Conservation (phyloP, 1,284 basidiomycete genomes). For the Papiliotrema fonsecae region DNA sequence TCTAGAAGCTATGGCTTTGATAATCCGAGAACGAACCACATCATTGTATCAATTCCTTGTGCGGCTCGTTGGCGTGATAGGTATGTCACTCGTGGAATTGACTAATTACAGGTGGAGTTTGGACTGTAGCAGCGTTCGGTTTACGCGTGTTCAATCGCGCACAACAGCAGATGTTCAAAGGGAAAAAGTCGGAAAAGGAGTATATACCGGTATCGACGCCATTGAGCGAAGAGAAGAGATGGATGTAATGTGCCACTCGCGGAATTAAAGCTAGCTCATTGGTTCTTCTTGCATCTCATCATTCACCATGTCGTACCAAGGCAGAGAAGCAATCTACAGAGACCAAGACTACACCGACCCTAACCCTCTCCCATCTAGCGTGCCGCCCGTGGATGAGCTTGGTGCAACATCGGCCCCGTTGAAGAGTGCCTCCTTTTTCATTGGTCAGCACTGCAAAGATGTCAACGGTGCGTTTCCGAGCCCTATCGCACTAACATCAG, state of each 20-base stretch:
- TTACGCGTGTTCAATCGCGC: slow-evolving; percentile 45
- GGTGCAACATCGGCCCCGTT: slow-evolving; percentile 89
- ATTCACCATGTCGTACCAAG: slow-evolving; percentile 26
- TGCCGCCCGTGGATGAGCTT: slow-evolving; percentile 85
- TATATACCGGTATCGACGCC: slow-evolving; percentile 3
- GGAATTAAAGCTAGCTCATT: not conserved
- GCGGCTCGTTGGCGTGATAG: slow-evolving; percentile 52
- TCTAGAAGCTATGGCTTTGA: slow-evolving; percentile 81
- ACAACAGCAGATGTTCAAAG: slow-evolving; percentile 40
- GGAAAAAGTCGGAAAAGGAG: slow-evolving; percentile 31
- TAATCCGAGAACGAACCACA: slow-evolving; percentile 80
- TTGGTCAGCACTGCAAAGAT: slow-evolving; percentile 91
- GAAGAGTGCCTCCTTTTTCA: slow-evolving; percentile 96
- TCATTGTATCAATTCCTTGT: slow-evolving; percentile 75
- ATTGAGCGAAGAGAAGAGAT: not conserved
- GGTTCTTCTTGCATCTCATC: not conserved
- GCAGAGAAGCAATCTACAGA: slow-evolving; percentile 33
- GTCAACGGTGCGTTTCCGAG: slow-evolving; percentile 73
- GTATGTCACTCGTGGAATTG: slow-evolving; percentile 16
- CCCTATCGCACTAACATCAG: slow-evolving; percentile 52
- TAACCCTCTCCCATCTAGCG: slow-evolving; percentile 64
- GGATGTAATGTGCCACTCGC: not conserved
- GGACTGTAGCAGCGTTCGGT: slow-evolving; percentile 48
- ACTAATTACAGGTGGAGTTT: slow-evolving; percentile 41
- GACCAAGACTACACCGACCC: slow-evolving; percentile 60